Evolutionary conservation across 352 stramenopile species (phyloP).

Genomic region (Achlya hypogyna): DNA sequence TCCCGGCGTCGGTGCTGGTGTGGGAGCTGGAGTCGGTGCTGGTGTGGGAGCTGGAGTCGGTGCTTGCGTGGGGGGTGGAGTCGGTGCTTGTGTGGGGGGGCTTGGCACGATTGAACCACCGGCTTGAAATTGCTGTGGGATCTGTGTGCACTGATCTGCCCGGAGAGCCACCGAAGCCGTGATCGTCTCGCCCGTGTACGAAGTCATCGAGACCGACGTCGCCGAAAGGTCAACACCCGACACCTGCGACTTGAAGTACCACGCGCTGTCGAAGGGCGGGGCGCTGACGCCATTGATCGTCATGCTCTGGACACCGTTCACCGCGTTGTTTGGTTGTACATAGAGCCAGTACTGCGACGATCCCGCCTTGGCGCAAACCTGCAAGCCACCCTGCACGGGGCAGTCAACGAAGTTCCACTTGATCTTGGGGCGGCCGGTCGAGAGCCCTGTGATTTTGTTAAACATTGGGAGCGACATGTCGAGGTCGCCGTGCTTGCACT

Average conservation of each 20-base stretch:
- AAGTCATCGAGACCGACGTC: conserved; percentile 29
- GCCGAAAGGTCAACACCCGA: conserved; percentile 20
- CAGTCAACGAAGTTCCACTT: conserved; percentile 53
- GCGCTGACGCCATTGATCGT: conserved; percentile 38
- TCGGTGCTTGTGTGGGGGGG: not conserved
- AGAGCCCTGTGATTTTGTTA: conserved; percentile 44
- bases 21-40: conserved; percentile 2
- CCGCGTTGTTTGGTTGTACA: conserved; percentile 50
- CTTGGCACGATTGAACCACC: not conserved
- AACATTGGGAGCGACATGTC: conserved; percentile 59
- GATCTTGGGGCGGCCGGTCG: conserved; percentile 37
- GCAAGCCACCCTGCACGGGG: conserved; percentile 42
- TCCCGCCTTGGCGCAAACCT: conserved; percentile 61
- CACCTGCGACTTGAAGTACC: conserved; percentile 29
- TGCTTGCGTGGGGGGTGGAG: not conserved
- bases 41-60: conserved; percentile 3
- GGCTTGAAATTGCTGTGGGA: conserved; percentile 27
- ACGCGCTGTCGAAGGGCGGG: conserved; percentile 29
- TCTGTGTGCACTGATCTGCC: conserved; percentile 28
- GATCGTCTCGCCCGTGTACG: conserved; percentile 27
- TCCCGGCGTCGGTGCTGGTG: not conserved
- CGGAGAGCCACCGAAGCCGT: conserved; percentile 25
- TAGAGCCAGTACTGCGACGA: conserved; percentile 56
- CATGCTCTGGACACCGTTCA: conserved; percentile 40
- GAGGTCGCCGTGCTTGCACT: conserved; percentile 57